These are phyloP conservation scores for Fraxinus greggii DNA, from an alignment of 305 asterid genomes.

Conservation along the genomic window DNA sequence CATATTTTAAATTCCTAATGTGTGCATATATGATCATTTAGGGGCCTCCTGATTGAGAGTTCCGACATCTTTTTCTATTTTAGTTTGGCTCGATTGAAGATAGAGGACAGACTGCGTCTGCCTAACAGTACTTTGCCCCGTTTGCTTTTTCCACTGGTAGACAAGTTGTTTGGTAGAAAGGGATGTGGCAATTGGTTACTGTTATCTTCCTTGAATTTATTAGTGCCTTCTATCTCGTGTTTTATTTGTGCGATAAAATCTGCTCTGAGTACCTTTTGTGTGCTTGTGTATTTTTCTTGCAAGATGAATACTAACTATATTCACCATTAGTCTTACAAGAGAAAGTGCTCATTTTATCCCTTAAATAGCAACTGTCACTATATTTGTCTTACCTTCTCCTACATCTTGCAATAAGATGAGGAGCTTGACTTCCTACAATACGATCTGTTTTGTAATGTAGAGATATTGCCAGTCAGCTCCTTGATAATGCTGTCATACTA, in stretches of 20 bases:
- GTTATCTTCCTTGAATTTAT: background rate
- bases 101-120: background rate
- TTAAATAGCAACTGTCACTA: background rate
- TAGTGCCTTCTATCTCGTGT: background rate
- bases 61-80: background rate
- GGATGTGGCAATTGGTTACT: background rate
- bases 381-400: background rate
- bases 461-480: background rate
- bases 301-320: background rate
- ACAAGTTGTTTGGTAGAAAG: background rate
- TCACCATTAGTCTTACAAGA: background rate
- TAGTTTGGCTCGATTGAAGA: background rate
- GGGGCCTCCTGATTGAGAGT: background rate
- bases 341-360: background rate
- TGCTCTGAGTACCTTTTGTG: background rate
- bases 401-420: background rate
- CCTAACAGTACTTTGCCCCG: background rate
- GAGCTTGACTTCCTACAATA: background rate
- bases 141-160: background rate
- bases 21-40: background rate
- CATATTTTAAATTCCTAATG: background rate
- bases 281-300: slow-evolving; percentile 9
- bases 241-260: background rate
- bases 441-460: background rate
- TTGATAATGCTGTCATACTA: background rate